phyloP scores from a whole-genome alignment of 257 asterid genomes.

The Avicennia marina region DNA sequence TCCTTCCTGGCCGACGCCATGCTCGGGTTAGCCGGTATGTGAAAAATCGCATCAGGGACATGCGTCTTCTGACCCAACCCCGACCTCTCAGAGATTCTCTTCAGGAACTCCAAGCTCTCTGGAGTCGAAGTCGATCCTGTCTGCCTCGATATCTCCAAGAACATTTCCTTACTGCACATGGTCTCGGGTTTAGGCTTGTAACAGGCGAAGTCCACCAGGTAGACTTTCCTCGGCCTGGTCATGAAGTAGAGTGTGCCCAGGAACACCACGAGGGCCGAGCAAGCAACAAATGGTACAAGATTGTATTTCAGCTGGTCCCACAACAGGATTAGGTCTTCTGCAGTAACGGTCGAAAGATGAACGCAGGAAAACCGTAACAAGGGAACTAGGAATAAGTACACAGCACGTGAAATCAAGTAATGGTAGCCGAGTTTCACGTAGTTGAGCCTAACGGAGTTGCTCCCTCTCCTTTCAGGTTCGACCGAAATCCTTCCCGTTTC shows the following conservation, averaged over 20 bases:
- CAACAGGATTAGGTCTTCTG: slow-evolving; percentile 26
- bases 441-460: too few relatives aligned
- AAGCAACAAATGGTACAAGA: slow-evolving; percentile 33
- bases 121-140: slow-evolving; percentile 40
- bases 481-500: too few relatives aligned
- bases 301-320: slow-evolving; percentile 53
- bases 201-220: slow-evolving; percentile 62
- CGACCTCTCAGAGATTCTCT: slow-evolving; percentile 53
- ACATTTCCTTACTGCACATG: slow-evolving; percentile 49
- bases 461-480: too few relatives aligned
- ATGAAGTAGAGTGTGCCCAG: slow-evolving; percentile 50
- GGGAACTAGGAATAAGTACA: slow-evolving; percentile 46
- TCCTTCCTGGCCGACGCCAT: slow-evolving; percentile 66
- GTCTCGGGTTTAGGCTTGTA: slow-evolving; percentile 45
- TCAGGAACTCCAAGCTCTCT: slow-evolving; percentile 56
- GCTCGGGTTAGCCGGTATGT: slow-evolving; percentile 43
- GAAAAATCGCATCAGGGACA: slow-evolving; percentile 46
- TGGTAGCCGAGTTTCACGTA: slow-evolving; percentile 69
- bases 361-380: slow-evolving; percentile 25
- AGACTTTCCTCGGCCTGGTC: slow-evolving; percentile 58
- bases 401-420: slow-evolving; percentile 44
- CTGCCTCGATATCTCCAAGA: slow-evolving; percentile 37
- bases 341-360: slow-evolving; percentile 34
- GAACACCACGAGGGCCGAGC: slow-evolving; percentile 44
- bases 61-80: slow-evolving; percentile 75